A percentile compares a stretch with the other conserved stretches of the same genome.
Evolutionary conservation across 352 stramenopile genomes (phyloP).

Genomic region (Phytophthora agathidicida): DNA sequence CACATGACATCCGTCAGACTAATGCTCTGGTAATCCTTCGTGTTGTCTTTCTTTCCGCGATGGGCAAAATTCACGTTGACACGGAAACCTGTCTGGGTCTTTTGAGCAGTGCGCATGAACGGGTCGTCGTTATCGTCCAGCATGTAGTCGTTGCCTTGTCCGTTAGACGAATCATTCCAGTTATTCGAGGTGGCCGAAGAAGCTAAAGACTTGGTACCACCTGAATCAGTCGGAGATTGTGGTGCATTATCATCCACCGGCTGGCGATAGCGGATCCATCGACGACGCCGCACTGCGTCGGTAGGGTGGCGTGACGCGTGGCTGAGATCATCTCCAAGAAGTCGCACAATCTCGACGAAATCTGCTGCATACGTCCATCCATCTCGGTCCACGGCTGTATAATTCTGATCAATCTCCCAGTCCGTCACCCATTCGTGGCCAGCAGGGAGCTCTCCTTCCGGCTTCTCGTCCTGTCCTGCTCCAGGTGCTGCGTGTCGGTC

Average conservation of each 20-base stretch:
- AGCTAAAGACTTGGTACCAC: constrained; percentile 43
- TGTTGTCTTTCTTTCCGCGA: constrained; percentile 85
- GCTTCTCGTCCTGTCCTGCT: constrained; percentile 67
- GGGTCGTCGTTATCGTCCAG: constrained; percentile 80
- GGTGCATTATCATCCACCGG: constrained; percentile 45
- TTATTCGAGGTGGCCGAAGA: constrained; percentile 52
- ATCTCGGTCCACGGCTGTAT: constrained; percentile 79
- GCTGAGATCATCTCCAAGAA: constrained; percentile 82
- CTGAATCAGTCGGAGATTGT: constrained; percentile 59
- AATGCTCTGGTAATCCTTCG: constrained; percentile 90
- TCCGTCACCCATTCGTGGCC: constrained; percentile 82
- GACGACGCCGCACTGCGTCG: constrained; percentile 74
- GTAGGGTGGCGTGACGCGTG: constrained; percentile 84
- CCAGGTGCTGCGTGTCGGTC: constrained; percentile 62
- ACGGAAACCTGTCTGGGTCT: constrained; percentile 86
- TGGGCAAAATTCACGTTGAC: constrained; percentile 88
- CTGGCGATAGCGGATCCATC: constrained; percentile 82
- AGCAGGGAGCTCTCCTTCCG: constrained; percentile 65
- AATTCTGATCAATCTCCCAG: constrained; percentile 86
- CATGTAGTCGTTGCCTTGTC: constrained; percentile 40
- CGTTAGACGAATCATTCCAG: constrained; percentile 51
- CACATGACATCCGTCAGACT: constrained; percentile 82
- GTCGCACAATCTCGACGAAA: constrained; percentile 77
- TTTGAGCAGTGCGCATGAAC: constrained; percentile 86
- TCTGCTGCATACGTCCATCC: constrained; percentile 87